Base-by-base conservation (phyloP, 371 early-diverging fungal genomes). In the Mucor irregularis region DNA sequence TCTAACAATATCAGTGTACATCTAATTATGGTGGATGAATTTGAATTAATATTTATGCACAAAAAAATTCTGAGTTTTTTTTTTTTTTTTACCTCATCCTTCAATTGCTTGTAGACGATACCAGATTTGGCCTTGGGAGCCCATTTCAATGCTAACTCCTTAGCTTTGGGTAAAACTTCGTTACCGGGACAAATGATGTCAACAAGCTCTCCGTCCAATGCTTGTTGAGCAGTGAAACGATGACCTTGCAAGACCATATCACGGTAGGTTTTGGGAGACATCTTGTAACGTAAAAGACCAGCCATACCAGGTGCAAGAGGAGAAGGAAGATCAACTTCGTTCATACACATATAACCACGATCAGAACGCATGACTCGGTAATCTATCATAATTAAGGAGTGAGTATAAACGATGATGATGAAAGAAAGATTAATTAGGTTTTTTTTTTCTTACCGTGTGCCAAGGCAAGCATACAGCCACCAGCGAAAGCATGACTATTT, bases 291-390 rank as follows among this genome's bases (percentile, higher is more conserved):
- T 24, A 91, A 61, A 14, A 92, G 53, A 2, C 84, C 80, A 0
- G 81, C 78, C 91, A 91, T 90, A 8, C 90, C 91, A n/a, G 89
- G 82, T 16, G 83, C 66, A 17, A 92, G 66, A 26, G 88, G 79
- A 17, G 83, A 68, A 28, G 86, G 86, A 44, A 91, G 73, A 61
- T 91, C 92, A 5, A 93, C 81, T 74, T 92, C 93, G 64, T 90
- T 90, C 85, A 87, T 86, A 69, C 87, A 88, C 21, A 93, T 72
- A 60, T 68, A 91, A 5, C 92, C 92, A 37, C 88, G 81, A 57
- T 93, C 93, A 25, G 80, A 68, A 8, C 92, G 77, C 92, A 92
- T 91, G 3, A 91, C 85, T 24, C 90, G 82, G 62, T 88, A 90
- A 61, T 92, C 91, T 81, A 64, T 3, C 17, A 8, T 29, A 6